phyloP scores from a whole-genome alignment of 805 yeast species.

The Candida michaelii region DNA sequence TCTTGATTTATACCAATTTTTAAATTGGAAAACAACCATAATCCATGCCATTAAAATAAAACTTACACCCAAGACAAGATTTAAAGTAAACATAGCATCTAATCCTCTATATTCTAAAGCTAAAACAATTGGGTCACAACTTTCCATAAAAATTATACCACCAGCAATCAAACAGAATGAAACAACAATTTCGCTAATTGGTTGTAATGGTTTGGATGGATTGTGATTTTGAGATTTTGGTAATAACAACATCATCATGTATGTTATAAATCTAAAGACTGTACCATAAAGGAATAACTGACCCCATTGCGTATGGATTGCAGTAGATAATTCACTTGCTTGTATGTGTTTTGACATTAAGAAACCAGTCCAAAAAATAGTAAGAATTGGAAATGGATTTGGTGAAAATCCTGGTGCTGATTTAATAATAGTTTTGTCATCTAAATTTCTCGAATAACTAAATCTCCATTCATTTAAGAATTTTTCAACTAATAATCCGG shows the following conservation, averaged over 20 bases:
- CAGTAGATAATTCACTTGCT: slow-evolving; percentile 73
- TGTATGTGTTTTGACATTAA: slow-evolving; percentile 95
- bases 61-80: slow-evolving; percentile 76
- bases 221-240: slow-evolving; percentile 33
- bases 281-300: slow-evolving; percentile 79
- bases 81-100: slow-evolving; percentile 90
- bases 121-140: slow-evolving; percentile 80
- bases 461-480: slow-evolving; percentile 62
- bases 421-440: slow-evolving; percentile 20
- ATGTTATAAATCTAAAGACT: slow-evolving; percentile 66
- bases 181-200: slow-evolving; percentile 81
- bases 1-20: slow-evolving; percentile 38
- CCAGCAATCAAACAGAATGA: slow-evolving; percentile 83
- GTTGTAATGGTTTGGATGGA: slow-evolving; percentile 47
- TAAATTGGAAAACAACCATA: slow-evolving; percentile 65
- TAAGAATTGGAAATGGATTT: slow-evolving; percentile 91
- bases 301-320: slow-evolving; percentile 93
- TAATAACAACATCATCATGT: slow-evolving; percentile 50
- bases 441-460: slow-evolving; percentile 24
- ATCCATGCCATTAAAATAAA: slow-evolving; percentile 88
- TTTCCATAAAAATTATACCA: slow-evolving; percentile 89
- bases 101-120: slow-evolving; percentile 69
- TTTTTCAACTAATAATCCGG: slow-evolving; percentile 84
- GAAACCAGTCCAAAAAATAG: slow-evolving; percentile 94
- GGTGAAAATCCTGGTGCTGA: slow-evolving; percentile 78